Percentiles rank a stretch among this genome's conserved stretches.
phyloP scores from a whole-genome alignment of 1,284 basidiomycete species.

The Boletus semigastroideus region DNA sequence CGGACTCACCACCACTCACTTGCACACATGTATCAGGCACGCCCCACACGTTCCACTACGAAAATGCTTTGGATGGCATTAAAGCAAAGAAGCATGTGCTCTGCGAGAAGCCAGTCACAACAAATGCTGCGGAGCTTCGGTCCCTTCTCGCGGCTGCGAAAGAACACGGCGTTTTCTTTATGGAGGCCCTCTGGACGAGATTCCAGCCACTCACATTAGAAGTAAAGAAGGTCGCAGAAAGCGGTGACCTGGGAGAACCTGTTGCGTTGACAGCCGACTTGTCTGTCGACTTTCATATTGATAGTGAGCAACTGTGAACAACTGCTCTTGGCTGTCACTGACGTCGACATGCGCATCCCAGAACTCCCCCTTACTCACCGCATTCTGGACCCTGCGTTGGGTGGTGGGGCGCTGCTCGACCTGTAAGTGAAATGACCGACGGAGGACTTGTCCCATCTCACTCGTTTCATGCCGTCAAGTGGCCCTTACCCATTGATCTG shows the following conservation, averaged over 20 bases:
- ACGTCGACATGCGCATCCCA: slow-evolving; percentile 26
- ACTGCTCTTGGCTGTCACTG: not conserved
- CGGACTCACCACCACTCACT: not conserved
- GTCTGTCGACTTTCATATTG: slow-evolving; percentile 67
- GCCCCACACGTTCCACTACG: slow-evolving; percentile 84
- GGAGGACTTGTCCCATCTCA: not conserved
- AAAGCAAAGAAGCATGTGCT: slow-evolving; percentile 84
- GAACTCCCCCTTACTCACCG: slow-evolving; percentile 69
- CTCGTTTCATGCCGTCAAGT: slow-evolving; percentile 36
- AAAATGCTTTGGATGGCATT: slow-evolving; percentile 75
- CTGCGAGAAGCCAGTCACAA: slow-evolving; percentile 81
- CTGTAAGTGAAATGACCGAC: slow-evolving; percentile 47
- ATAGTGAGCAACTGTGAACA: slow-evolving; percentile 50
- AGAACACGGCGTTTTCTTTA: slow-evolving; percentile 78
- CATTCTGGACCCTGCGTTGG: slow-evolving; percentile 78
- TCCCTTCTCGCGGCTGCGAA: slow-evolving; percentile 73
- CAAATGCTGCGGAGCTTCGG: slow-evolving; percentile 62
- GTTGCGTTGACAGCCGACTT: slow-evolving; percentile 70
- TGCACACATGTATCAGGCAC: slow-evolving; percentile 52
- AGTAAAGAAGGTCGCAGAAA: slow-evolving; percentile 62
- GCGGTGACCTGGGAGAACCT: slow-evolving; percentile 61
- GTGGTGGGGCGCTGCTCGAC: slow-evolving; percentile 85
- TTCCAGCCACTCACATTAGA: slow-evolving; percentile 73
- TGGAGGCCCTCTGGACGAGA: slow-evolving; percentile 86
- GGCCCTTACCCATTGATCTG: slow-evolving; percentile 85